Base-by-base conservation (phyloP, 2,329 filamentous ascomycete species). In the Erysiphe pisi region DNA sequence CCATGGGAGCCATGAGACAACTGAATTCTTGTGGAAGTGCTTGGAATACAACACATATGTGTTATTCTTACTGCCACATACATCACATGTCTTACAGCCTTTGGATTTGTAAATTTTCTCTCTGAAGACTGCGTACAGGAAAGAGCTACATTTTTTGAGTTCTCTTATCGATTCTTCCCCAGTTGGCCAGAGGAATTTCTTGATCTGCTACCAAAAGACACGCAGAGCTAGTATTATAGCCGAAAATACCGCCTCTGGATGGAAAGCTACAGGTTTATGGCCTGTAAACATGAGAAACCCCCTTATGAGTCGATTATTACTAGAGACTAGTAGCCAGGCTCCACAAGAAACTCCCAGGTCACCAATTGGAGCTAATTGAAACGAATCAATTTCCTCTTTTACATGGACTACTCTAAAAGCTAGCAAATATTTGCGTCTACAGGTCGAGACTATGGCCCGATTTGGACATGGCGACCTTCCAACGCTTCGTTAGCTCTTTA, bases 11-110 rank as follows among this genome's bases (percentile, higher is more conserved):
- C 74, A 76, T 40, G 25, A 12, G 16, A 43, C 11, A 8, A 31
- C 14, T 58, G 47, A 76, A 20, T 76, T 76, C 49, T 31, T 76
- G 47, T 76, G 22, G 25, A 9, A 20, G 47, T 76, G 74, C 74
- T 20, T 36, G 14, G 25, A 20, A 9, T 28, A 56, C 22, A 76
- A 61, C 2, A 63, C 40, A 40, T 61, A 61, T 61, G 22, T 58
- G 28, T 36, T 40, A 18, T 76, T 40, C 70, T 77, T 80, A 36
- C 79, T 77, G 22, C 80, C 79, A 68, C 78, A 80, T 76, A 78
- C 79, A 70, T 79, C 79, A 28, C 68, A 79, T 74, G 78, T 80
- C 78, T 79, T 80, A 45, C 79, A 81, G 79, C 80, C 80, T 61
- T 80, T 78, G 78, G 78, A 81, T 77, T 78, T 80, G 52, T 77